Evolutionary conservation across 371 early-diverging fungal species (phyloP), one percentile per base, ranked within the genome.

Genomic region (Capniomyces stellatus): DNA sequence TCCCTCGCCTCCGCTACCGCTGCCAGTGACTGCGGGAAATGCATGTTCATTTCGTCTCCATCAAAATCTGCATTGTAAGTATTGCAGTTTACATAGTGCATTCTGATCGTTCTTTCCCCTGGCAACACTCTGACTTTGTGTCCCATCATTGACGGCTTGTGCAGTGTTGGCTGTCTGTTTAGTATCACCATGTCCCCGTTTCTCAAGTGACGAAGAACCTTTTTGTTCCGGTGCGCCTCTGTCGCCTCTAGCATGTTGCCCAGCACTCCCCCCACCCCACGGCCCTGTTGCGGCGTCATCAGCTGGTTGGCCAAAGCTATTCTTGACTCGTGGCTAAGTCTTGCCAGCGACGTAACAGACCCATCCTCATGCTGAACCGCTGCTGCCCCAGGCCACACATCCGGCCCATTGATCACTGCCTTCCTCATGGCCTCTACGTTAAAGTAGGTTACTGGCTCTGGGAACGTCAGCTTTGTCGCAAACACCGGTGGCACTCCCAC

Each of bases 31-130:
- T 99, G 99, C 30, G 98, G 98, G 64, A 98, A 98, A 73, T 99
- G 99, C 59, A 97, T 82, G 72, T 99, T 99, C 98, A 99, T 99
- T 73, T 99, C 99, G 73, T 99, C 99, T 65, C 99, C 99, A 71
- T 99, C 99, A 73, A 99, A 99, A 80, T 99, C 99, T 55, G 99
- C 99, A 69, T 97, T 97, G 64, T 92, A 93, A 6, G 92, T 85
- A 66, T 94, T 95, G 73, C 92, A 91, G 69, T 83, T 87, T 48
- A 96, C 95, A 69, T 99, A 99, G 74, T 99, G 99, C 93, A 99
- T 92, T 46, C 99, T 85, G 69, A 99, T 88, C 2, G 99, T 99
- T 60, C 91, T 97, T 66, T 98, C 98, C 24, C 91, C 92, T 13
- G 93, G 92, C 19, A 99, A 76, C 21, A 99, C 83, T 55, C 87